Evolutionary conservation across 495 filamentous ascomycete species (phyloP), one percentile per base, ranked within the genome.

Genomic region (Penicillium maclennaniae): DNA sequence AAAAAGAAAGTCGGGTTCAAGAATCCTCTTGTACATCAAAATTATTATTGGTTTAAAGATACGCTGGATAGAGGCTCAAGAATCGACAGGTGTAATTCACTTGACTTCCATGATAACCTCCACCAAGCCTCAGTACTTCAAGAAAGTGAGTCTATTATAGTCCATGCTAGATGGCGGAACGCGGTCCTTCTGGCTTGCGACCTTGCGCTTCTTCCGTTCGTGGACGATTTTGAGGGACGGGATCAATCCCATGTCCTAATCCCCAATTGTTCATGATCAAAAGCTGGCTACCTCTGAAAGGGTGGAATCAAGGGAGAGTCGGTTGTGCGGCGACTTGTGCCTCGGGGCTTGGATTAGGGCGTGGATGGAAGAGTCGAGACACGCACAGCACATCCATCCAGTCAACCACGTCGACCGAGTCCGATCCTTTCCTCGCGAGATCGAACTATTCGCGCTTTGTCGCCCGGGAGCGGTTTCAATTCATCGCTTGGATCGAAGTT

Each of bases 401-500:
- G 19, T 69, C 54, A 73, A 56, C 47, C 58, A 51, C 61, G 66
- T 39, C 72, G 65, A 39, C 55, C 63, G 57, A 76, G 39, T 26
- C 79, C 71, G 59, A 77, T 72, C 58, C 77, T 67, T 51, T 78
- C 73, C 58, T 82, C 80, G 19, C 76, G 71, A 19, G 71, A 74
- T 45, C 76, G 68, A 45, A 75, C 70, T 48, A 77, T 74, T 44
- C 76, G 69, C 37, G 70, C 67, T 60, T 81, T 79, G 55, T 81
- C 78, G 1, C 76, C 73, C 0, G 79, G 78, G 39, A 82, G 62
- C 8, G 80, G 79, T 50, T 79, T 82, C 58, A 83, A 52, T 53
- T 83, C 81, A 66, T 83, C 79, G 53, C 73, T 83, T 7, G 81
- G 80, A 67, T 84, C 79, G 36, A 71, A 67, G n/a, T 65, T 67